Base-by-base conservation (phyloP, 306 rosid species). In the Leucaena leucocephala region DNA sequence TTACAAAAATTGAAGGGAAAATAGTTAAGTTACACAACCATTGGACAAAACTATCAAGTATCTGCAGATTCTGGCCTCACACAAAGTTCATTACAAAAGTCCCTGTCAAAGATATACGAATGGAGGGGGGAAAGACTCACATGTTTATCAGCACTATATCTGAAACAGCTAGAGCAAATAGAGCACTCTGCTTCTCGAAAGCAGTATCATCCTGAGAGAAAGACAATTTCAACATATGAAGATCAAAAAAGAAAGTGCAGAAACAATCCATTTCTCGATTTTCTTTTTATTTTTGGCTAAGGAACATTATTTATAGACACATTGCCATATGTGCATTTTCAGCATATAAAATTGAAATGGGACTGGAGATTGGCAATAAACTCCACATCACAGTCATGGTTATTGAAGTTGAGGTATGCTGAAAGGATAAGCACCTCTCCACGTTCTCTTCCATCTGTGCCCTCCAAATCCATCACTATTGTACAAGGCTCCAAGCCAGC, bases 391-490 rank as follows among this genome's bases (percentile, higher is more conserved):
- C 36, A 38, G 62, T 21, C 66, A 68, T 21, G 62, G 68, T 66
- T 70, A 79, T 45, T 6, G 66, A 85, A 49, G 45, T 36, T 58
- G 43, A 69, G 68, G 74, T 49, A 65, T 54, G 12, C 8, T 52
- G 40, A 39, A 58, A 19, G 62, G 10, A 78, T 66, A 80, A 58
- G 65, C 84, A 94, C 98, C 98, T 94, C 98, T 86, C 98, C 98
- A 35, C 98, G 90, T 78, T 94, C 98, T 85, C 98, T 87, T 82
- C 98, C 98, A 90, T 94, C 98, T 9, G 98, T 91, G 64, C 98
- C 98, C 86, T 91, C 98, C 84, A 94, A 86, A 87, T 94, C 98
- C 98, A 94, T 91, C 68, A 91, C 98, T 75, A 94, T 92, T 21
- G 98, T 94, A 82, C 91, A 91, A 58, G 98, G 98, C 81, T 94